Conservation (phyloP, 345 rosid species). For the Euphorbia lathyris region DNA sequence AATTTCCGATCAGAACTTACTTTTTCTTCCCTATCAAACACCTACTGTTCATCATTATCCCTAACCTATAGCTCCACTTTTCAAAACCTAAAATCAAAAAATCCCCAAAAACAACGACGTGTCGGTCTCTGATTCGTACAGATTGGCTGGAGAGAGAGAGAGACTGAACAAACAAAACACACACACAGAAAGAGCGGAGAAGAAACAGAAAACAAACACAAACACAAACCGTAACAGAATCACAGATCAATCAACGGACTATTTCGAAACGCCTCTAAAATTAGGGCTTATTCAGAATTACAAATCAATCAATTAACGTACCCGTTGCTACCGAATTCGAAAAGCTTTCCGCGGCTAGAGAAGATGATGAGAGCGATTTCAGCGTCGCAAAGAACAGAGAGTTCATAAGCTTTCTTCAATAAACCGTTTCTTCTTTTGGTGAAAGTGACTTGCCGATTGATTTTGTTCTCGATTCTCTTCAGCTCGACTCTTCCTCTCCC, state of each 20-base stretch:
- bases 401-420: conserved; percentile 81
- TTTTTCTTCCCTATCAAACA: no score
- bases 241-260: no score
- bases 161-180: neutral
- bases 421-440: conserved; percentile 77
- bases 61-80: no score
- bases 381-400: conserved; percentile 81
- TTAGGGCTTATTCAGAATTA: no score
- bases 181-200: neutral
- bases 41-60: no score
- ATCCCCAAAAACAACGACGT: no score
- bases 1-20: no score
- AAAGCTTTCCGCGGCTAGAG: conserved; percentile 87
- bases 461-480: conserved; percentile 89
- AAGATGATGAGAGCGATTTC: conserved; percentile 82
- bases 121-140: no score
- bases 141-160: no score
- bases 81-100: no score
- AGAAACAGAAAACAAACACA: neutral
- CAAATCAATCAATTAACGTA: no score
- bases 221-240: neutral
- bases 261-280: no score
- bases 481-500: conserved; percentile 91
- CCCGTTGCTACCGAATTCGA: conserved; percentile 76
- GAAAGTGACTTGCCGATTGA: conserved; percentile 83